These are phyloP conservation scores for Sporothrix globosa DNA, from an alignment of 2,329 filamentous ascomycete genomes.

Conservation along the genomic window DNA sequence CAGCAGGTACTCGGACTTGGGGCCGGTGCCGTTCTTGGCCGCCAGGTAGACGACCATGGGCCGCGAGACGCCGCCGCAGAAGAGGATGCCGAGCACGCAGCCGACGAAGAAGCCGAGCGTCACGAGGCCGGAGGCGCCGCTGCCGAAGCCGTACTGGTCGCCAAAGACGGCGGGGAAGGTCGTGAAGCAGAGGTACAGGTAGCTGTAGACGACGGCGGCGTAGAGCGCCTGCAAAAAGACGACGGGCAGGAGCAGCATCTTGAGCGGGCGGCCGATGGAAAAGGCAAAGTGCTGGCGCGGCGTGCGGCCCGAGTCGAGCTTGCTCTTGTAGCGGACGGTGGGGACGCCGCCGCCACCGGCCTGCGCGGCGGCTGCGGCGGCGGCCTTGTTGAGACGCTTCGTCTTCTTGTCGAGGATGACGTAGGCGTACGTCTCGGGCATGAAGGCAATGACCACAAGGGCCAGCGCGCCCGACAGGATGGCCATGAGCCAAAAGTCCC, in stretches of 20 bases:
- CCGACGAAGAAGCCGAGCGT: slow-evolving; percentile 58
- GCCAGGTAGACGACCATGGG: slow-evolving; percentile 63
- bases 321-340: slow-evolving; percentile 27
- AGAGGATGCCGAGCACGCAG: slow-evolving; percentile 48
- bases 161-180: slow-evolving; percentile 58
- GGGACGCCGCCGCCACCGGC: not conserved
- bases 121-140: slow-evolving; percentile 50
- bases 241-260: slow-evolving; percentile 60
- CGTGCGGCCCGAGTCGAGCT: slow-evolving; percentile 41
- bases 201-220: slow-evolving; percentile 59
- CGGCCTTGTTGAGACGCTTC: slow-evolving; percentile 44
- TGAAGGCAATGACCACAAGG: slow-evolving; percentile 22
- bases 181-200: slow-evolving; percentile 60
- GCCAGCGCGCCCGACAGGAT: slow-evolving; percentile 36
- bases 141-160: slow-evolving; percentile 54
- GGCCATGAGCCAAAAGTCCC: slow-evolving; percentile 53
- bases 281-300: slow-evolving; percentile 58
- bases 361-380: slow-evolving; percentile 40
- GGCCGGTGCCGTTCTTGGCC: slow-evolving; percentile 53
- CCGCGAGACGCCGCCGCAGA: slow-evolving; percentile 61
- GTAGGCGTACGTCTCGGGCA: slow-evolving; percentile 30
- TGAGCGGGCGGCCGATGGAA: slow-evolving; percentile 46
- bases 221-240: slow-evolving; percentile 56
- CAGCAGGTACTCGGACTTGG: slow-evolving; percentile 62
- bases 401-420: slow-evolving; percentile 46